phyloP scores from a whole-genome alignment of 1,284 basidiomycete species.

The Cryptococcus wingfieldii region DNA sequence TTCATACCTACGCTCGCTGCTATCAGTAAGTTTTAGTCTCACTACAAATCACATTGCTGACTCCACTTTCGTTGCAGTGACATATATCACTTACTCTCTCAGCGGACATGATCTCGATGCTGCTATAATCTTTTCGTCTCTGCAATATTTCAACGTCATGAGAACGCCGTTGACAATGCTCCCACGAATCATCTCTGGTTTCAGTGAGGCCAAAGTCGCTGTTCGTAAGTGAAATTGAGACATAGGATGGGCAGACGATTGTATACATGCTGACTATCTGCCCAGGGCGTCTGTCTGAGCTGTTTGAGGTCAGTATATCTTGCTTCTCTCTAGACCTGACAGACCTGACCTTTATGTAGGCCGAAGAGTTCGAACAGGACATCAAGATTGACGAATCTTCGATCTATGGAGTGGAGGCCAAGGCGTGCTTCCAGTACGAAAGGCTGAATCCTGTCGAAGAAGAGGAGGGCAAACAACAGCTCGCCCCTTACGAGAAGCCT shows the following conservation, averaged over 20 bases:
- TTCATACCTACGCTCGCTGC: conserved; percentile 66
- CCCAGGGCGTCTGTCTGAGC: conserved; percentile 4
- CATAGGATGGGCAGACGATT: too few relatives aligned
- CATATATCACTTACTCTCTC: conserved; percentile 68
- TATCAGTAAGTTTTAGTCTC: conserved; percentile 44
- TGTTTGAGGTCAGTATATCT: conserved; percentile 7
- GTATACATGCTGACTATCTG: too few relatives aligned
- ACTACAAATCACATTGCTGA: neutral
- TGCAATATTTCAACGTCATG: conserved; percentile 69
- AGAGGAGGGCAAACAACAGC: neutral
- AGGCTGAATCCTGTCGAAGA: neutral
- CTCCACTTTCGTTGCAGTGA: conserved; percentile 43
- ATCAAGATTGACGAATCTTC: conserved; percentile 53
- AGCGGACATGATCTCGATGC: conserved; percentile 63
- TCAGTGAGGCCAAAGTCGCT: conserved; percentile 54
- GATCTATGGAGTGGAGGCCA: conserved; percentile 56
- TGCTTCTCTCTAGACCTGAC: neutral
- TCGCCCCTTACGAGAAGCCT: neutral
- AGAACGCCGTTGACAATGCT: conserved; percentile 27
- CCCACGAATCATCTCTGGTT: conserved; percentile 44
- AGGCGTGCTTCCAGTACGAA: conserved; percentile 69
- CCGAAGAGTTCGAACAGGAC: conserved; percentile 60
- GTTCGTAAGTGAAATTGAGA: conserved; percentile 1
- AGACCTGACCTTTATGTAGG: conserved; percentile 3
- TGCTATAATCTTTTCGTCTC: conserved; percentile 65